Evolutionary conservation across 1,284 basidiomycete species (phyloP).

Genomic region (Apiotrichum gracile): DNA sequence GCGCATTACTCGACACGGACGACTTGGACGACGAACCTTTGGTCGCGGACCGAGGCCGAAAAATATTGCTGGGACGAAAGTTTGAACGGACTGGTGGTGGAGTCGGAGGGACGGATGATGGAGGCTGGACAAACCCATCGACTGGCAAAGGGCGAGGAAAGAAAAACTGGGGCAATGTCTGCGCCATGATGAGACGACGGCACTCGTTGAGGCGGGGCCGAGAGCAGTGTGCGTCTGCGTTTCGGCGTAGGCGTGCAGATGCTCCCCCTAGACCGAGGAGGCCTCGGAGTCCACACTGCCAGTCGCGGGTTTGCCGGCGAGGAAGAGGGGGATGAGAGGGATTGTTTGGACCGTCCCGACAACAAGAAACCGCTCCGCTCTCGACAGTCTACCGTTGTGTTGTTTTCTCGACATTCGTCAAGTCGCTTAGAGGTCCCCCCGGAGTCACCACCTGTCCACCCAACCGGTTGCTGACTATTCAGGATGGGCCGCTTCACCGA

Average conservation of each 20-base stretch:
- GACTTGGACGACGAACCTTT: no score
- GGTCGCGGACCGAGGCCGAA: neutral
- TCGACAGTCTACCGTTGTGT: neutral
- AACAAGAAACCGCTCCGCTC: neutral
- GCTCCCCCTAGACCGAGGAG: conserved; percentile 17
- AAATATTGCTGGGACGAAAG: neutral
- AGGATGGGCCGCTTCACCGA: conserved; percentile 58
- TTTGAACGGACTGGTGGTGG: neutral
- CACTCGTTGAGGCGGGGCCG: conserved; percentile 15
- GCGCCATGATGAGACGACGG: conserved; percentile 19
- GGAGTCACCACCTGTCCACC: no score
- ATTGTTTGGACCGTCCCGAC: neutral
- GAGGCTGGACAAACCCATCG: no score
- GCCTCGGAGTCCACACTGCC: conserved; percentile 25
- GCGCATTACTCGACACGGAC: neutral
- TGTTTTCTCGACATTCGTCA: neutral
- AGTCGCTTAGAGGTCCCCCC: no score
- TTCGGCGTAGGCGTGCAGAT: neutral
- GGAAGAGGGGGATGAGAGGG: neutral
- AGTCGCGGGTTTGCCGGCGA: neutral
- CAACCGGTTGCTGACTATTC: neutral
- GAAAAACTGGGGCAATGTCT: conserved; percentile 45
- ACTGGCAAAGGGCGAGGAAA: conserved; percentile 37
- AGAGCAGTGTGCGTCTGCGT: neutral
- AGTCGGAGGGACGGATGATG: neutral